phyloP scores from a whole-genome alignment of 192 early-diverging fungal genomes.

The Bifiguratus adelaidae region DNA sequence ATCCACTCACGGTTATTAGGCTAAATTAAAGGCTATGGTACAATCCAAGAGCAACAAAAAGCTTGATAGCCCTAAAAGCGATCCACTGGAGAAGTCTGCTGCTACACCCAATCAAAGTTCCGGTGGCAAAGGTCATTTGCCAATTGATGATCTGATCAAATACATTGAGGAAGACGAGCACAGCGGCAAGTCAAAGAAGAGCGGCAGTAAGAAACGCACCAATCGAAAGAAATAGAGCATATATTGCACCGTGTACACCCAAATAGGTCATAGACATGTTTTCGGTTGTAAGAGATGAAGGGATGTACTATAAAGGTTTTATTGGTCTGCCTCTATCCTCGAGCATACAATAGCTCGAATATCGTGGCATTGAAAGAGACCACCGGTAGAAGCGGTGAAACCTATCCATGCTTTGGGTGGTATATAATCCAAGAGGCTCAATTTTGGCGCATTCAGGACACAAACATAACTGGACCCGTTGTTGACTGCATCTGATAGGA shows the following conservation, averaged over 20 bases:
- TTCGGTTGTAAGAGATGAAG: no score
- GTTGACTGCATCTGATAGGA: background rate
- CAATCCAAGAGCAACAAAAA: background rate
- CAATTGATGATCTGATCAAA: slow-evolving; percentile 68
- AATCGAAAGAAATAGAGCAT: background rate
- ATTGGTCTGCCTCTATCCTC: background rate
- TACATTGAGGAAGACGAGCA: slow-evolving; percentile 50
- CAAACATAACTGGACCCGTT: background rate
- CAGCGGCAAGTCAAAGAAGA: background rate
- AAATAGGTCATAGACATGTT: no score
- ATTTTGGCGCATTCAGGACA: background rate
- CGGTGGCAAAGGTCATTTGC: slow-evolving; percentile 55
- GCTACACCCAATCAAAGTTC: no score
- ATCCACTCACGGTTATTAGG: background rate
- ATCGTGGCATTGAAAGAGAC: slow-evolving; percentile 17
- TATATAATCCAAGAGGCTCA: background rate
- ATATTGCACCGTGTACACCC: no score
- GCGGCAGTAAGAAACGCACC: background rate
- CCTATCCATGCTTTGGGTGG: slow-evolving; percentile 14
- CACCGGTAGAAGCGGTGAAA: slow-evolving; percentile 22
- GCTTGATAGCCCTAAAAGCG: background rate
- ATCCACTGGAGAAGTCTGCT: background rate
- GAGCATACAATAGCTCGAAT: background rate
- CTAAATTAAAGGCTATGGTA: slow-evolving; percentile 7
- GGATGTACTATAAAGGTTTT: no score